Base-by-base conservation (phyloP, 192 early-diverging fungal species). In the Phycomyces blakesleeanus region DNA sequence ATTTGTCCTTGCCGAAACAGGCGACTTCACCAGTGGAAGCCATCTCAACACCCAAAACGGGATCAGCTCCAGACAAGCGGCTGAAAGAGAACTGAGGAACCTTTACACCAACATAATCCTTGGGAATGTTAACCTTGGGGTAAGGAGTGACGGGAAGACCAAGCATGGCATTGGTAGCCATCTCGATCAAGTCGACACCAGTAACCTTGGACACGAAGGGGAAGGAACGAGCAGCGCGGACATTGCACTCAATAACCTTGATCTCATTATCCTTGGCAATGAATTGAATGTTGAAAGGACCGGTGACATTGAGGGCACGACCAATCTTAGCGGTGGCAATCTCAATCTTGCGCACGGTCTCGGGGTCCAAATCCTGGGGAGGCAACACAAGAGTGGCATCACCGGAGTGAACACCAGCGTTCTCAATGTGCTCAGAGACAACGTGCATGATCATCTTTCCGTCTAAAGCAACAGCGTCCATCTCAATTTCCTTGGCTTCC, bases 231-330 rank as follows among this genome's bases (percentile, higher is more conserved):
- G 95, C 91, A 1, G 97, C 94, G 56, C 95, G 91, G 49, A 99
- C 85, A 69, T 99, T 99, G 78, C 97, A 99, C 77, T 99, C 97
- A 65, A 99, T 99, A 56, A 99, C 91, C 85, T 99, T 99, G 80
- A 99, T 93, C 75, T 97, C 94, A 67, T 95, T 96, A 81, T 99
- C 91, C 85, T 97, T 99, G 75, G 93, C 93, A 80, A 99, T 97
- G 67, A 99, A 94, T 81, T 99, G 96, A 73, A 99, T 99, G 80
- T 99, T 99, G 86, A 82, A 91, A 16, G 95, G 96, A 26, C 96
- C 96, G 14, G 97, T 99, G 16, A 98, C 89, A 54, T 97, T 91
- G 54, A 99, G 78, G 8, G 94, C 94, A 70, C 86, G 83, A 38
- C 85, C 97, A 64, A 99, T 93, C 70, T 96, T 96, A 25, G 86